Conservation (phyloP, 2,329 filamentous ascomycete species). For the Trichoderma brevicompactum region DNA sequence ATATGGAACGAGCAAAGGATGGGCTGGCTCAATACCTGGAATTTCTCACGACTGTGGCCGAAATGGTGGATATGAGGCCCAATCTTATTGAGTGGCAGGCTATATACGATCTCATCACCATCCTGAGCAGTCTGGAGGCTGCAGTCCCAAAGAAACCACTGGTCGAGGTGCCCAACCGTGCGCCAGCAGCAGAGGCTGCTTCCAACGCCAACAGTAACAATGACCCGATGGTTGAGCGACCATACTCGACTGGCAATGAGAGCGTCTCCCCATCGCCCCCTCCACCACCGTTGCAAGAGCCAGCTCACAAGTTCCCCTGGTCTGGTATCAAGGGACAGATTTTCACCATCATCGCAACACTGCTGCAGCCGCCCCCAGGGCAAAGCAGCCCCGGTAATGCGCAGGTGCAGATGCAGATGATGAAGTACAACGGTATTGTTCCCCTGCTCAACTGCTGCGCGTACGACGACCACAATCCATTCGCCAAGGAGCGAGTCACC, state of each 20-base stretch:
- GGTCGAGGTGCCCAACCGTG: constrained; percentile 48
- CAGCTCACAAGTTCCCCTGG: constrained; percentile 68
- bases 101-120: constrained; percentile 82
- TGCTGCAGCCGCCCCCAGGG: constrained; percentile 79
- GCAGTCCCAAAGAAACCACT: constrained; percentile 84
- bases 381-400: constrained; percentile 66
- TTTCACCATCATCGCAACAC: constrained; percentile 83
- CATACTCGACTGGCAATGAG: constrained; percentile 53
- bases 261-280: constrained; percentile 45
- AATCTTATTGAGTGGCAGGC: constrained; percentile 92
- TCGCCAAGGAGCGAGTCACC: constrained; percentile 88
- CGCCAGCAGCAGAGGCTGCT: constrained; percentile 33
- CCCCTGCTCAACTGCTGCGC: constrained; percentile 86
- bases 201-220: constrained; percentile 35
- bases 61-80: constrained; percentile 79
- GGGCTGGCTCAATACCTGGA: constrained; percentile 93
- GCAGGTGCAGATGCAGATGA: constrained; percentile 84
- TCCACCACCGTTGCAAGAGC: constrained; percentile 59
- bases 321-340: constrained; percentile 87
- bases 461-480: constrained; percentile 92
- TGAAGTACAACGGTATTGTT: constrained; percentile 83
- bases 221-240: constrained; percentile 62
- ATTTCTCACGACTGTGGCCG: constrained; percentile 87
- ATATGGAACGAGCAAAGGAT: constrained; percentile 96
- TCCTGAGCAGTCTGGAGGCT: constrained; percentile 84